A percentile compares a stretch with the other conserved stretches of the same genome.
These are phyloP conservation scores for Ceraceosorus guamensis DNA, from an alignment of 1,284 basidiomycete species.

Conservation along the genomic window DNA sequence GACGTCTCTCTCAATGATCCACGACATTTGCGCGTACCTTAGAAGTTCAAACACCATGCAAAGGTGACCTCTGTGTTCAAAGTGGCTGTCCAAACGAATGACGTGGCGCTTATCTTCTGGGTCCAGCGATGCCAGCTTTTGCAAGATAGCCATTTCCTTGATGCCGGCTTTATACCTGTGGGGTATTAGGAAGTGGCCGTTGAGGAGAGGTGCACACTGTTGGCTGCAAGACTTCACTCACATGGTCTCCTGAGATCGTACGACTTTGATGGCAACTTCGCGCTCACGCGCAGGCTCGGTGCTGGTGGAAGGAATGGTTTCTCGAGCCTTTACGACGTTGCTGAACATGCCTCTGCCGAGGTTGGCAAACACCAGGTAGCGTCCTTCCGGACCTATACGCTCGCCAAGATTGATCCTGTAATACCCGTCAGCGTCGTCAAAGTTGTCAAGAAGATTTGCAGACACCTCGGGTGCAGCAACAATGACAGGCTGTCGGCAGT, in stretches of 20 bases:
- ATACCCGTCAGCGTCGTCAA: conserved; percentile 82
- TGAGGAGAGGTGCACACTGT: neutral
- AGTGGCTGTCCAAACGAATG: conserved; percentile 80
- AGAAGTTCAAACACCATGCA: conserved; percentile 93
- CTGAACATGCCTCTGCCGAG: conserved; percentile 99
- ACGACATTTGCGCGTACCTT: conserved; percentile 47
- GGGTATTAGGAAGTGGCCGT: no score
- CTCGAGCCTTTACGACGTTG: conserved; percentile 82
- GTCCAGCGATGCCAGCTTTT: conserved; percentile 77
- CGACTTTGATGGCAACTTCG: conserved; percentile 97
- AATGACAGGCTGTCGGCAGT: neutral
- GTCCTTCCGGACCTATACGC: conserved; percentile 71
- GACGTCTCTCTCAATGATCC: neutral
- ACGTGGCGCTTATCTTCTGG: conserved; percentile 95
- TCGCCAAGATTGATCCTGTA: conserved; percentile 92
- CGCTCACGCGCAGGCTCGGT: conserved; percentile 6
- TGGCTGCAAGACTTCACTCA: neutral
- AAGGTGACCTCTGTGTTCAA: conserved; percentile 92
- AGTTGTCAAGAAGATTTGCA: conserved; percentile 53
- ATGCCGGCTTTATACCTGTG: conserved; percentile 71
- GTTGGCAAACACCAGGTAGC: conserved; percentile 88
- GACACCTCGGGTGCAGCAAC: neutral
- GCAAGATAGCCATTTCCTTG: conserved; percentile 84
- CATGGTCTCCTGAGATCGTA: conserved; percentile 94
- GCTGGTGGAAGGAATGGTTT: conserved; percentile 54